Conservation (phyloP, 805 yeast genomes). For the Naumovozyma baii region DNA sequence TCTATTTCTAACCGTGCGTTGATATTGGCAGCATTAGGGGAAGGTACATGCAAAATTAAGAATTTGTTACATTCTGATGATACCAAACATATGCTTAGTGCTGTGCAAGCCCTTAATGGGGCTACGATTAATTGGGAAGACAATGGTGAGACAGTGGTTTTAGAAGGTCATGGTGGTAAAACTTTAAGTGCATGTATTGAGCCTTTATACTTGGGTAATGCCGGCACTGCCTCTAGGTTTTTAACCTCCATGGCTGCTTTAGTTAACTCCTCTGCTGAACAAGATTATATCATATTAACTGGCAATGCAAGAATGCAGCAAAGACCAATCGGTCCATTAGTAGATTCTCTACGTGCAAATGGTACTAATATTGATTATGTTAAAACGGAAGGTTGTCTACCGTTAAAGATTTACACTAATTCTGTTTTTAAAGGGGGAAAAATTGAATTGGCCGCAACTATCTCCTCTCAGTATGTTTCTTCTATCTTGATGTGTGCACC, state of each 20-base stretch:
- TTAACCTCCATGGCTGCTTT: constrained; percentile 84
- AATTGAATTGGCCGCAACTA: constrained; percentile 89
- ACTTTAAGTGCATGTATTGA: constrained; percentile 50
- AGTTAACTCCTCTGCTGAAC: constrained; percentile 41
- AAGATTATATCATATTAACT: constrained; percentile 54
- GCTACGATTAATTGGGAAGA: constrained; percentile 78
- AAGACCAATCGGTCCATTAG: constrained; percentile 92
- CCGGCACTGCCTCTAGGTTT: constrained; percentile 96
- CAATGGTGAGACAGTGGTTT: constrained; percentile 79
- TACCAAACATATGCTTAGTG: constrained; percentile 87
- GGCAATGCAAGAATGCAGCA: constrained; percentile 97
- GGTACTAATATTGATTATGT: constrained; percentile 69
- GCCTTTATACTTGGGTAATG: constrained; percentile 84
- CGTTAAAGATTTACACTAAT: constrained; percentile 63
- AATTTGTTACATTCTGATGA: constrained; percentile 93
- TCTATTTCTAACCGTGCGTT: constrained; percentile 94
- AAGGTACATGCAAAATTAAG: constrained; percentile 71
- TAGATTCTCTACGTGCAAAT: constrained; percentile 75
- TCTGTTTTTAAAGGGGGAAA: constrained; percentile 77
- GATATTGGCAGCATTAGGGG: constrained; percentile 83
- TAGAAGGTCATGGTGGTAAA: constrained; percentile 77
- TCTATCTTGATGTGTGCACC: constrained; percentile 97
- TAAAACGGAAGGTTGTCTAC: constrained; percentile 71
- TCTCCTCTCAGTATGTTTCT: constrained; percentile 95
- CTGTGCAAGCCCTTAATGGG: constrained; percentile 69